phyloP scores from a whole-genome alignment of 164 flowering plant species.

The Aristolochia contorta region DNA sequence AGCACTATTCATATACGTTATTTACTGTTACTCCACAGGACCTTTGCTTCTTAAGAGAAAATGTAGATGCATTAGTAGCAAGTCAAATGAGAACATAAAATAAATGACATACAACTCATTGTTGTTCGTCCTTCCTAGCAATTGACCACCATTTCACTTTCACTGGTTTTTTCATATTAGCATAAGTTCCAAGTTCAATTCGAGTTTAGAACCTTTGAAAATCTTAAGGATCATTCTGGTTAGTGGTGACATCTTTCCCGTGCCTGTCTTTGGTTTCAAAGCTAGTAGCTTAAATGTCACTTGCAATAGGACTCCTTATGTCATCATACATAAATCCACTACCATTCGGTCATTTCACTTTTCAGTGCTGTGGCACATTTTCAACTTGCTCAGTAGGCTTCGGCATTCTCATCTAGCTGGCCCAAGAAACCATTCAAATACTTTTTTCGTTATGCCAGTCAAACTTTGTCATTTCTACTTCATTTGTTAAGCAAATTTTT shows the following conservation, averaged over 20 bases:
- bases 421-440: constrained; percentile 76
- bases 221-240: neutral
- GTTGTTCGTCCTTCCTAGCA: constrained; percentile 17
- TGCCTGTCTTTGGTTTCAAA: neutral
- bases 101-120: no score
- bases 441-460: constrained; percentile 62
- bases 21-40: no score
- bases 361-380: constrained; percentile 42
- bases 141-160: constrained; percentile 55
- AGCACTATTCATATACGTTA: no score
- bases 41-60: no score
- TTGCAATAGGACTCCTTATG: constrained; percentile 76
- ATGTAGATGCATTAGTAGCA: no score
- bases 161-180: constrained; percentile 51
- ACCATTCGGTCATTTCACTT: constrained; percentile 60
- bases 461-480: constrained; percentile 39
- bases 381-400: constrained; percentile 43
- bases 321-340: constrained; percentile 59
- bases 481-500: constrained; percentile 45
- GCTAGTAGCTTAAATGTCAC: constrained; percentile 38
- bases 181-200: neutral
- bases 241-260: no score
- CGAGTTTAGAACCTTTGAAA: neutral
- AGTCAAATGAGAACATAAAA: no score
- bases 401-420: constrained; percentile 63